Base-by-base conservation (phyloP, 108 stramenopile species). In the Cyclostephanos invisitatus region DNA sequence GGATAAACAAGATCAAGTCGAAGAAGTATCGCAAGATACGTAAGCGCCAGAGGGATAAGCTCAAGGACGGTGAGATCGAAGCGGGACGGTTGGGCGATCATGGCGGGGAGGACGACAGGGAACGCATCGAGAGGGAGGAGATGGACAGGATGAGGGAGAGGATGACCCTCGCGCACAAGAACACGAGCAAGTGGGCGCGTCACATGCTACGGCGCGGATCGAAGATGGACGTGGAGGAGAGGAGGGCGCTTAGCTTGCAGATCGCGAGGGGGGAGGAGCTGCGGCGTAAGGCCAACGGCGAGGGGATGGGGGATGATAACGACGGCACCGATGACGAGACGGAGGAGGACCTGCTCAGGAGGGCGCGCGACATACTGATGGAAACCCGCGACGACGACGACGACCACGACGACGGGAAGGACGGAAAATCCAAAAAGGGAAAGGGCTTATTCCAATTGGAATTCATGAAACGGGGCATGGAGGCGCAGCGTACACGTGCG, bases 1-100 rank as follows among this genome's bases (percentile, higher is more conserved):
- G 96, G n/a, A 94, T 97, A 56, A 99, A 99, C 81, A 98, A 98
- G 81, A 99, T 98, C 82, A 99, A 99, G 75, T 96, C 95, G 8
- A 98, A 98, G 70, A 97, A 94, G 78, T 98, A 96, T 72, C 86
- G 95, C n/a, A 88, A 92, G 36, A 95, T 97, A 54, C 89, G 93
- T 17, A 98, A 97, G 83, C 84, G 88, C 70, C 88, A 92, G 70
- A 78, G 88, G 21, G 91, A 90, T n/a, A 84, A 91, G 3, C 78
- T 76, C 18, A 88, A 89, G 81, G 93, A 92, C 24, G 83, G 84
- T 3, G 94, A 91, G 25, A 60, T 87, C 25, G 96, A 93, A 37
- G 80, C 87, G 17, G 82, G 83, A 2, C 66, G 77, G 21, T 42
- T 78, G 5, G 67, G 73, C 48, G 78, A 56, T 67, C 81, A 84